Base-by-base conservation (phyloP, 2,329 filamentous ascomycete genomes). In the Periglandula ipomoeae region DNA sequence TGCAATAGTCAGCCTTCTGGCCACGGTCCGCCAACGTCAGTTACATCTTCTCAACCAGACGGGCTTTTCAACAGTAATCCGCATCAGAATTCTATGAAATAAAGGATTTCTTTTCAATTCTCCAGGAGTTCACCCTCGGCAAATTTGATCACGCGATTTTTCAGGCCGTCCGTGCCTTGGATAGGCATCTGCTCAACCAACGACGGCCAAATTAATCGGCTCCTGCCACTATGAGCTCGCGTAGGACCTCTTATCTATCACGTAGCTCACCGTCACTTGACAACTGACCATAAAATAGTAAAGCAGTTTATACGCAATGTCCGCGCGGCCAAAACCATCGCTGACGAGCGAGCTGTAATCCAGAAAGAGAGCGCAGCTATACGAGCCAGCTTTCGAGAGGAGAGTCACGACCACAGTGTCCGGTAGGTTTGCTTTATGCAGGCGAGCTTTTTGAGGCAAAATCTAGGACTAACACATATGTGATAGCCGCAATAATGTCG, bases 221-320 rank as follows among this genome's bases (percentile, higher is more conserved):
- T 7, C 35, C 22, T 32, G 48, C 55, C 19, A 66, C 60, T 56
- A 70, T 70, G 67, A 70, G 67, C 62, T 70, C 67, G 46, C 58
- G 67, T 70, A 63, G 44, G 63, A 47, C 51, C 42, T 23, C 24
- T 52, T 34, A 22, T 38, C 9, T 22, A n/a, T n/a, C n/a, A 10
- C 10, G 3, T 13, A 22, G 11, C 13, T 20, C 15, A 8, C 15
- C 30, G 34, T 30, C 30, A 37, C 17, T 35, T 43, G 7, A 41
- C 52, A 51, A 52, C 39, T 44, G 32, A 41, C 48, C n/a, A 8
- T 22, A n/a, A 49, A 56, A 51, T 64, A 97, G 93, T 98, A 68
- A 98, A 98, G 75, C 93, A 97, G 73, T 98, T 98, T 73, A 98
- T 98, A 70, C 90, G 93, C 66, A 97, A 96, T 72, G 93, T 98